Evolutionary conservation across 352 stramenopile genomes (phyloP).

Genomic region (Phytophthora citricola): DNA sequence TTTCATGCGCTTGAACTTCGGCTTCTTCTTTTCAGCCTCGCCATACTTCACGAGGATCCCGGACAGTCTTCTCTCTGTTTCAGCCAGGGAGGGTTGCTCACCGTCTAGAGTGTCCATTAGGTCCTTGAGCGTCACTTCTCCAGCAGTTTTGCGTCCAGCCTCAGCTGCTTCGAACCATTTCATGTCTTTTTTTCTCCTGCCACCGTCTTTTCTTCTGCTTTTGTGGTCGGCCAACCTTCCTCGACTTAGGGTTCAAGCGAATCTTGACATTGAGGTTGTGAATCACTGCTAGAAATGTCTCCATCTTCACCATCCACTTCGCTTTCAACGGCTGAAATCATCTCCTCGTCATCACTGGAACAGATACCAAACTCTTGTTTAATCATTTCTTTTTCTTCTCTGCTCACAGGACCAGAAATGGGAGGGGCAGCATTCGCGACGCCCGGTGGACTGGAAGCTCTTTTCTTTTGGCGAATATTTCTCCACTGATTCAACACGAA

Average conservation of each 20-base stretch:
- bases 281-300: too few species aligned
- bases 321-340: too few species aligned
- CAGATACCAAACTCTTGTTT: too few species aligned
- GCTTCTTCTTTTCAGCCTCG: constrained; percentile 5
- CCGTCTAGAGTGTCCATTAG: constrained; percentile 3
- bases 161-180: constrained; percentile 8
- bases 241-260: not conserved
- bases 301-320: too few species aligned
- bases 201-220: not conserved
- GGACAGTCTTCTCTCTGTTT: not conserved
- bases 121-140: constrained; percentile 11
- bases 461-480: constrained; percentile 8
- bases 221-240: not conserved
- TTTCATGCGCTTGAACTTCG: constrained; percentile 8
- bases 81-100: not conserved
- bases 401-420: too few species aligned
- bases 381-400: too few species aligned
- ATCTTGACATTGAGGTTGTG: too few species aligned
- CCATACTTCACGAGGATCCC: not conserved
- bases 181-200: not conserved
- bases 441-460: too few species aligned
- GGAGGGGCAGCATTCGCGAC: too few species aligned
- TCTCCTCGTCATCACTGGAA: too few species aligned
- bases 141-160: not conserved
- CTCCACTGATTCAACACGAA: constrained; percentile 26